Percentiles rank a stretch among this genome's conserved stretches.
Evolutionary conservation across 1,284 basidiomycete genomes (phyloP).

Genomic region (Volvariella volvacea): DNA sequence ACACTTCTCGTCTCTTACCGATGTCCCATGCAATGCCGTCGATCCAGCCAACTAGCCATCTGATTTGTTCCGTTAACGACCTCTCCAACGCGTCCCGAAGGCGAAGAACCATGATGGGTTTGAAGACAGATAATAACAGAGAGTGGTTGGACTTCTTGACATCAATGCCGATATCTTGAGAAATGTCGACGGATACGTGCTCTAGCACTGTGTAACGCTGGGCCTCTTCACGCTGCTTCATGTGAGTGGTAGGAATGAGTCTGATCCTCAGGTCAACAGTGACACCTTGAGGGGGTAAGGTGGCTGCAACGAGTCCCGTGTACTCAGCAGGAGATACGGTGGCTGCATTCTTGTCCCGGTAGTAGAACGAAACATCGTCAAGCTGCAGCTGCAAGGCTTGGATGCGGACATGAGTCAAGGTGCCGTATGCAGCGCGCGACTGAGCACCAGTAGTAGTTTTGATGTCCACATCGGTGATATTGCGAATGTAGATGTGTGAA

Average conservation of each 20-base stretch:
- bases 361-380: constrained; percentile 64
- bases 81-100: constrained; percentile 52
- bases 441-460: constrained; percentile 39
- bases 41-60: constrained; percentile 37
- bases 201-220: constrained; percentile 54
- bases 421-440: constrained; percentile 45
- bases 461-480: constrained; percentile 67
- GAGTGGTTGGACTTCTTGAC: constrained; percentile 57
- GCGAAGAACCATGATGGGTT: constrained; percentile 47
- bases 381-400: constrained; percentile 57
- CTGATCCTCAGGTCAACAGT: constrained; percentile 60
- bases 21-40: constrained; percentile 56
- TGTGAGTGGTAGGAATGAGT: constrained; percentile 39
- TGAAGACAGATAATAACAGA: constrained; percentile 52
- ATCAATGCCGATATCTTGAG: constrained; percentile 43
- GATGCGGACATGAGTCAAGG: constrained; percentile 54
- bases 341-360: constrained; percentile 47
- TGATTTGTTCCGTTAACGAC: constrained; percentile 47
- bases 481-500: constrained; percentile 62
- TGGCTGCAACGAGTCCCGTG: constrained; percentile 54
- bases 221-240: constrained; percentile 32
- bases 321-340: constrained; percentile 46
- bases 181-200: constrained; percentile 40
- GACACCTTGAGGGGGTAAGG: constrained; percentile 56
- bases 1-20: constrained; percentile 48